These are phyloP conservation scores for Viola odorata DNA, from an alignment of 345 rosid species.

Conservation along the genomic window DNA sequence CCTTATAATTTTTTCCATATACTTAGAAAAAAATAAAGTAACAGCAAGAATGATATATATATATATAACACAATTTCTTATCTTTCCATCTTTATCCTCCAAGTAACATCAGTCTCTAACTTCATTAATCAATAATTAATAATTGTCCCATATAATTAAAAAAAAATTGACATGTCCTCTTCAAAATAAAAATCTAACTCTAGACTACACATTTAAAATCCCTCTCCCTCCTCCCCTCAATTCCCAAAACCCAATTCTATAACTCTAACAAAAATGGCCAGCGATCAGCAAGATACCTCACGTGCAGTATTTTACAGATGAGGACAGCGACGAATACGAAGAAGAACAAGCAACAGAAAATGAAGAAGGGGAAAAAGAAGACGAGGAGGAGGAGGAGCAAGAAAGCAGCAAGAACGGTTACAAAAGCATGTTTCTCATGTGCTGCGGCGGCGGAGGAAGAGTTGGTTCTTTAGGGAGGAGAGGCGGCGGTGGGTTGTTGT, in stretches of 20 bases:
- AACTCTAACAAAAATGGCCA: slow-evolving; percentile 20
- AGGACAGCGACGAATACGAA: slow-evolving; percentile 23
- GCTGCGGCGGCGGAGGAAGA: slow-evolving; percentile 22
- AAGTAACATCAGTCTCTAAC: too few relatives aligned
- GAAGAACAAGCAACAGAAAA: neutral
- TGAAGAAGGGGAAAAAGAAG: slow-evolving; percentile 15
- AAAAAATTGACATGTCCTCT: neutral
- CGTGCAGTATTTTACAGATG: slow-evolving; percentile 37
- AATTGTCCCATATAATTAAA: neutral
- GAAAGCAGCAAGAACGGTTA: slow-evolving; percentile 7
- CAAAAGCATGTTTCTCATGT: slow-evolving; percentile 6
- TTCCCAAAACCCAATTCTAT: neutral
- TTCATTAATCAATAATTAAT: too few relatives aligned
- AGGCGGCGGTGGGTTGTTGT: slow-evolving; percentile 13
- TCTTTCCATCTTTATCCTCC: too few relatives aligned
- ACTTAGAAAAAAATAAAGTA: too few relatives aligned
- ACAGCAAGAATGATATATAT: too few relatives aligned
- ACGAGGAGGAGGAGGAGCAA: slow-evolving; percentile 21
- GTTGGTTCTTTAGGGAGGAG: slow-evolving; percentile 45
- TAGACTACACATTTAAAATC: slow-evolving; percentile 3
- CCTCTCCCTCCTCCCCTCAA: slow-evolving; percentile 1
- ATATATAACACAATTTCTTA: too few relatives aligned
- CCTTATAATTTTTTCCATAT: too few relatives aligned
- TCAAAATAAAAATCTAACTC: neutral
- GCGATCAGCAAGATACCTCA: slow-evolving; percentile 21